Evolutionary conservation across 148 eudicot species (phyloP).

Genomic region (Gaultheria prostrata): DNA sequence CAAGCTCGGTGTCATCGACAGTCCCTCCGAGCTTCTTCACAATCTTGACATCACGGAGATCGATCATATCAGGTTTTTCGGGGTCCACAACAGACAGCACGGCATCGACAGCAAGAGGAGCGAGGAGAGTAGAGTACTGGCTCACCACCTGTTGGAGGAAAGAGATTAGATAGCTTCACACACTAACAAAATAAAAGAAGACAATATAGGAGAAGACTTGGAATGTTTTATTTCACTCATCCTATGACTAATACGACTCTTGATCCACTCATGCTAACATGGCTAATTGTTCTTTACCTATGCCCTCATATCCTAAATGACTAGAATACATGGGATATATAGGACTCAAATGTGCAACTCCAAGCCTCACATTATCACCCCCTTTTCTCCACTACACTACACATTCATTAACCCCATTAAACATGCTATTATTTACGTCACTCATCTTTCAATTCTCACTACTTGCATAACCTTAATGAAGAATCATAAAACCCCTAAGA

Average conservation of each 20-base stretch:
- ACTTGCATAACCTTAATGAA: too few relatives aligned
- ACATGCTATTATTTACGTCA: too few relatives aligned
- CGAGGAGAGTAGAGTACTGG: constrained; percentile 83
- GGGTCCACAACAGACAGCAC: constrained; percentile 86
- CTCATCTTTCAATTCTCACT: too few relatives aligned
- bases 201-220: background rate
- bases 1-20: constrained; percentile 87
- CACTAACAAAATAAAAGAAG: background rate
- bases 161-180: background rate
- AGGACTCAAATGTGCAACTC: background rate
- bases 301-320: background rate
- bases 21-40: constrained; percentile 93
- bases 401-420: background rate
- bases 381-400: background rate
- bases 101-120: constrained; percentile 88
- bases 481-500: background rate
- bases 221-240: background rate
- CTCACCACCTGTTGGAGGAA: constrained; percentile 49
- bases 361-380: background rate
- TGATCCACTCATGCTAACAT: background rate
- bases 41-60: constrained; percentile 78
- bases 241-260: background rate
- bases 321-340: background rate
- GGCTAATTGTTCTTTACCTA: background rate
- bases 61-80: constrained; percentile 69